Base-by-base conservation (phyloP, 2,329 filamentous ascomycete genomes). In the Beauveria australis region DNA sequence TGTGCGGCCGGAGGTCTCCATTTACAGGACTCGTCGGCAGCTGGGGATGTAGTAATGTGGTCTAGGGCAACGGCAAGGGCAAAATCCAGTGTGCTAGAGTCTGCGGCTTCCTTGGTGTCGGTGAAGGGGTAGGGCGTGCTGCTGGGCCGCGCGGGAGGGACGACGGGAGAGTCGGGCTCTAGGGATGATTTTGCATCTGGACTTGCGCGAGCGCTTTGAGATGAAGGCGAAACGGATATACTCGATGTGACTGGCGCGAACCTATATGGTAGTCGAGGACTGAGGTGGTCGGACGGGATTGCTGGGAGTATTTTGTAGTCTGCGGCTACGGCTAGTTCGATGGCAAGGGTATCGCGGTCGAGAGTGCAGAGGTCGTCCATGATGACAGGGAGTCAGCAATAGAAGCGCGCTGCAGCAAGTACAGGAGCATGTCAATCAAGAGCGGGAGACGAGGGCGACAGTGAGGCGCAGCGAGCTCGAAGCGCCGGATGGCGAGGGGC, bases 111-210 rank as follows among this genome's bases (percentile, higher is more conserved):
- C n/a, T 26, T 53, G 26, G 52, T 77, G 54, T 84, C 81, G 54
- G 78, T 79, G 61, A 82, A 79, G 4, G 81, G 80, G 60, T 85
- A 85, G 1, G 82, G 82, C 2, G 82, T 85, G 71, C 82, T 85
- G 68, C 81, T 85, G 19, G 82, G 82, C 56, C 82, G 77, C 6
- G 69, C 69, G 4, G 72, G 72, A 18, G 72, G 73, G 9, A 73
- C 67, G 62, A 73, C 70, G n/a, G 30, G 44, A 43, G 59, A 43
- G 22, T 26, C 24, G 18, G 52, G 14, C 12, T 61, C 51, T 28
- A 41, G 58, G n/a, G 40, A 60, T 41, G 40, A 19, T 26, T 55
- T 61, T 3, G 44, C 26, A 9, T 61, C 59, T 7, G 59, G 52
- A 26, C 52, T 55, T n/a, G 24, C n/a, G 19, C 52, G 59, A 14